Percentiles rank a stretch among this genome's conserved stretches.
These are phyloP conservation scores for Aspergillus nanangensis DNA, from an alignment of 495 filamentous ascomycete species.

Conservation along the genomic window DNA sequence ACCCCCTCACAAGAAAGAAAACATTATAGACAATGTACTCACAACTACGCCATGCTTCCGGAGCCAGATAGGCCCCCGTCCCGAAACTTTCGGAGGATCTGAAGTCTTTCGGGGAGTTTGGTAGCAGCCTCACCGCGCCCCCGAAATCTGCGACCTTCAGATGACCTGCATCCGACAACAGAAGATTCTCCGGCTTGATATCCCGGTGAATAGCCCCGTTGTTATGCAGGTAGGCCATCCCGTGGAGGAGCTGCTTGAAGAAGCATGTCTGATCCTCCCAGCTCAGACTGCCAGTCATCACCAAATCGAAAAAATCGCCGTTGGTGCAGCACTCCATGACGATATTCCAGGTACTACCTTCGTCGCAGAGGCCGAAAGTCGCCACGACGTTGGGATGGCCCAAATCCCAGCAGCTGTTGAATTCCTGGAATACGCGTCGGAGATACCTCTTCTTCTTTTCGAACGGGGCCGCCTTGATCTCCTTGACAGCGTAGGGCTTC, in stretches of 20 bases:
- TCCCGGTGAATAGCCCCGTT: conserved; percentile 78
- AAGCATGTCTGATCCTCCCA: conserved; percentile 61
- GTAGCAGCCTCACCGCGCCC: too few relatives aligned
- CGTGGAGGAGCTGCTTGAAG: conserved; percentile 75
- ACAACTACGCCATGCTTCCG: too few relatives aligned
- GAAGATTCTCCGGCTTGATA: conserved; percentile 75
- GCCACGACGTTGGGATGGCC: conserved; percentile 77
- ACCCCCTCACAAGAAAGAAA: too few relatives aligned
- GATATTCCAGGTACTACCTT: conserved; percentile 65
- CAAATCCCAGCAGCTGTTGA: conserved; percentile 68
- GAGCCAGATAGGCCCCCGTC: too few relatives aligned
- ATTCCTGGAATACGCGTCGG: conserved; percentile 78
- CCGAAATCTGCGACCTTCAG: conserved; percentile 82
- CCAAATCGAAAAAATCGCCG: conserved; percentile 68
- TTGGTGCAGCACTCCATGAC: conserved; percentile 81
- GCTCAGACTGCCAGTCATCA: conserved; percentile 57
- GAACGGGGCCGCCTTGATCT: conserved; percentile 61
- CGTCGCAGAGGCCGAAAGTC: conserved; percentile 63
- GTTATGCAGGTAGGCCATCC: conserved; percentile 63
- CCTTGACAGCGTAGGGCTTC: conserved; percentile 69
- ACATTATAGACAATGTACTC: too few relatives aligned
- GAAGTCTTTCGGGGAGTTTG: too few relatives aligned
- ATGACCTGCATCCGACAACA: conserved; percentile 63
- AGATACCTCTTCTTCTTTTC: conserved; percentile 65
- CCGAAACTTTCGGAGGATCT: too few relatives aligned